A percentile compares a stretch with the other conserved stretches of the same genome.
These are phyloP conservation scores for Mycena sanguinolenta DNA, from an alignment of 768 basidiomycete species.

Conservation along the genomic window DNA sequence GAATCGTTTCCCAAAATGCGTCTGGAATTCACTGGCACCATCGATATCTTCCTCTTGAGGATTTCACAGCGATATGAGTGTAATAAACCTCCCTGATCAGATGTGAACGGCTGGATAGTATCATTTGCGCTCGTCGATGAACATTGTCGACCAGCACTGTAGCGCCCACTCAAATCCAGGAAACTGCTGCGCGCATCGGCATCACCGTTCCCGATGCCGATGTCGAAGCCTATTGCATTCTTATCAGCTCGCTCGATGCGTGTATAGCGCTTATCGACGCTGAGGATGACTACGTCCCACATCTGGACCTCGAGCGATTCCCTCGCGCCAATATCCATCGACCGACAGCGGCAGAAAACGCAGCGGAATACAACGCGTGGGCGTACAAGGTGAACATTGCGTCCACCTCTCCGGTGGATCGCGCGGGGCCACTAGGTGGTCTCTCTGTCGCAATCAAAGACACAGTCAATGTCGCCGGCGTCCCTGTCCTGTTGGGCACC, in stretches of 20 bases:
- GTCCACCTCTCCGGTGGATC: slow-evolving; percentile 19
- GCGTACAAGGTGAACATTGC: slow-evolving; percentile 38
- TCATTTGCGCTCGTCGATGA: not conserved
- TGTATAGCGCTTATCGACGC: slow-evolving; percentile 25
- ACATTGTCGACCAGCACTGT: slow-evolving; percentile 22
- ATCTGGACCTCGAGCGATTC: slow-evolving; percentile 31
- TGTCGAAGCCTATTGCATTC: slow-evolving; percentile 27
- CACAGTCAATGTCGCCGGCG: slow-evolving; percentile 66
- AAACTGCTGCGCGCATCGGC: slow-evolving; percentile 26
- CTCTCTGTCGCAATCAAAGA: slow-evolving; percentile 71
- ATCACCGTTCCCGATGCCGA: slow-evolving; percentile 22
- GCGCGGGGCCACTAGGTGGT: slow-evolving; percentile 41
- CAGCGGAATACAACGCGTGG: slow-evolving; percentile 35
- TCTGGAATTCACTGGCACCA: no score
- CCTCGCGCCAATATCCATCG: slow-evolving; percentile 34
- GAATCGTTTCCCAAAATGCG: no score
- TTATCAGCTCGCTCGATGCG: slow-evolving; percentile 30
- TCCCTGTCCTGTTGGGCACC: slow-evolving; percentile 68
- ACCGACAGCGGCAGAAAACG: slow-evolving; percentile 30
- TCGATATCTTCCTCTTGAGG: not conserved
- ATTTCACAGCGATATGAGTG: slow-evolving; percentile 20
- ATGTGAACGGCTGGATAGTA: slow-evolving; percentile 19
- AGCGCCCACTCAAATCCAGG: slow-evolving; percentile 23
- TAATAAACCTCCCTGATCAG: slow-evolving; percentile 31
- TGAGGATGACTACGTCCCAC: slow-evolving; percentile 35